Evolutionary conservation across 2,329 filamentous ascomycete species (phyloP), one percentile per base, ranked within the genome.

Genomic region (Alternaria metachromatica): DNA sequence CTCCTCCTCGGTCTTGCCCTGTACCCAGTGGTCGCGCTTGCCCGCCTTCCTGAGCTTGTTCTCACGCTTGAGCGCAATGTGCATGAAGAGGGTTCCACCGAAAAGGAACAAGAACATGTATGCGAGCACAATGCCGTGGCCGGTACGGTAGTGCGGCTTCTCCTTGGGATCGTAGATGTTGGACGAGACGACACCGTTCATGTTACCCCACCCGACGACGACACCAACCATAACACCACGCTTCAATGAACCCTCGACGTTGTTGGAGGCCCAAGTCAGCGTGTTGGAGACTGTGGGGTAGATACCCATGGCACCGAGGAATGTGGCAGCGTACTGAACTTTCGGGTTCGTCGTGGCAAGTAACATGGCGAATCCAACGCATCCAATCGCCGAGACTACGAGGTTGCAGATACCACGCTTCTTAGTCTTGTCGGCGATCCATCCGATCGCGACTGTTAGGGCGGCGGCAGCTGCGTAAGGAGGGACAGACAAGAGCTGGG

Each of bases 231-330:
- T 93, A 46, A 97, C 90, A 56, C 94, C 94, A 44, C 94, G 89
- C 84, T 97, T 97, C 81, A 97, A 96, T 7, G 95, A 92, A n/a
- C 94, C 92, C 80, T 97, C 94, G 53, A 90, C 87, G 68, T 97
- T 97, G 83, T 97, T 97, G 62, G 90, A 90, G 23, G 90, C 85
- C 94, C 94, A 97, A 3, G 90, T 89, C 67, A 97, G 92, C 0
- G 93, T 96, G 78, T 97, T 96, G 25, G 93, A 83, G 57, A 97
- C 93, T 71, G 89, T 91, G 0, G 94, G 94, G 76, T 97, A 97
- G 74, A 97, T 97, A 3, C 94, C 94, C 28, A 94, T 84, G 0
- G 94, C 94, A 0, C 90, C 94, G 0, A 97, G 84, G 81, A 97
- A 97, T 0, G 89, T 92, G 0, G 92, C 94, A 0, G 90, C 92